phyloP scores from a whole-genome alignment of 2,329 filamentous ascomycete genomes.

The Aspergillus viridinutans region DNA sequence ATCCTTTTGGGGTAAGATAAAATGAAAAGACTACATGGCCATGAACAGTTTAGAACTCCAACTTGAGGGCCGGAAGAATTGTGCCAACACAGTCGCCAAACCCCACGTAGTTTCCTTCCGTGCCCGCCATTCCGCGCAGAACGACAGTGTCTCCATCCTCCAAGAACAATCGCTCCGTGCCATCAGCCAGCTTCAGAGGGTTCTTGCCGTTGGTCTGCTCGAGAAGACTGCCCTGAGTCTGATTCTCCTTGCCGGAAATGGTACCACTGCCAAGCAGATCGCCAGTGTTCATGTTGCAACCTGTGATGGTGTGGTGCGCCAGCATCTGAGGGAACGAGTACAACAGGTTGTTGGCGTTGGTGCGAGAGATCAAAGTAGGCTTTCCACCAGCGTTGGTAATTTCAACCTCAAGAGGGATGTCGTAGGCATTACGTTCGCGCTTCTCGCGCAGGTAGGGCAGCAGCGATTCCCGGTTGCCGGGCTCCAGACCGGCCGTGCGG shows the following conservation, averaged over 20 bases:
- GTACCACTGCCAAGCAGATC: constrained; percentile 76
- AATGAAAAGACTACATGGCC: background rate
- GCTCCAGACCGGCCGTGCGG: constrained; percentile 49
- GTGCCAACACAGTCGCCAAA: constrained; percentile 69
- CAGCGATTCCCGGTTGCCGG: constrained; percentile 50
- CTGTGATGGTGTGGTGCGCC: constrained; percentile 71
- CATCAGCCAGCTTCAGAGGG: constrained; percentile 57
- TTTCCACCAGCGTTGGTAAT: constrained; percentile 43
- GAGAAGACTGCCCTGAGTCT: constrained; percentile 63
- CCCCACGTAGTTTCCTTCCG: constrained; percentile 64
- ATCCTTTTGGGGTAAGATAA: constrained; percentile 4
- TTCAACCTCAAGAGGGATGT: constrained; percentile 67
- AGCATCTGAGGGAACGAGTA: constrained; percentile 83
- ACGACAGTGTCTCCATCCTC: constrained; percentile 69
- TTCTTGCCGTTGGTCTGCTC: constrained; percentile 70
- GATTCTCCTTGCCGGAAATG: constrained; percentile 61
- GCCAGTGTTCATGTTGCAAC: constrained; percentile 68
- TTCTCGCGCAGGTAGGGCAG: constrained; percentile 64
- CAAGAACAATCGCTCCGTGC: constrained; percentile 66
- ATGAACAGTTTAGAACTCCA: constrained; percentile 14
- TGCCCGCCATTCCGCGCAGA: constrained; percentile 63
- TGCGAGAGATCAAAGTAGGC: constrained; percentile 56
- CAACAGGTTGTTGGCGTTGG: constrained; percentile 64
- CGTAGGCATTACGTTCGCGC: constrained; percentile 55
- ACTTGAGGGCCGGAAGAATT: constrained; percentile 49